These are phyloP conservation scores for Lachnellula suecica DNA, from an alignment of 2,329 filamentous ascomycete genomes.

Conservation along the genomic window DNA sequence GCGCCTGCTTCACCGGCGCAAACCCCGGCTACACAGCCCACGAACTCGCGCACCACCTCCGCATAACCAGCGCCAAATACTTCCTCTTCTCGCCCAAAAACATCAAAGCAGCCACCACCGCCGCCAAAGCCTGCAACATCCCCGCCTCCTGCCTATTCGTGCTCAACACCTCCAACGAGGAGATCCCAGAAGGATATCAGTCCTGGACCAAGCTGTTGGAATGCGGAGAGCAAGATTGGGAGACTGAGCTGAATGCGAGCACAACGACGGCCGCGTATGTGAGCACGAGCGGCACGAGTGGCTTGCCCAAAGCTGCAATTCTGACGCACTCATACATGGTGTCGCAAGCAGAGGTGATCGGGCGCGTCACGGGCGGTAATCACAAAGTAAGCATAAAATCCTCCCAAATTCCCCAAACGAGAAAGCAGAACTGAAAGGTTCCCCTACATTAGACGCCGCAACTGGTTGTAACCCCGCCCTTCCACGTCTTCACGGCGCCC, in stretches of 20 bases:
- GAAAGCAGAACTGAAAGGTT: too few relatives aligned
- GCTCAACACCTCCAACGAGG: not conserved
- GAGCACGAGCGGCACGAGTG: conserved; percentile 56
- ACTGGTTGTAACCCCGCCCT: conserved; percentile 34
- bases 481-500: conserved; percentile 36
- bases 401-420: too few relatives aligned
- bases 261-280: conserved; percentile 39
- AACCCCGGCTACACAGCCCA: conserved; percentile 19
- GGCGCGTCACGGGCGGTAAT: not conserved
- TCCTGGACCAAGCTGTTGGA: conserved; percentile 8
- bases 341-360: conserved; percentile 7
- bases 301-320: conserved; percentile 42
- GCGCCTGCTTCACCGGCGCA: conserved; percentile 19
- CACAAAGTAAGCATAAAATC: conserved; percentile 7
- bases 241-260: not conserved
- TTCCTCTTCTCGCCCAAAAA: conserved; percentile 9
- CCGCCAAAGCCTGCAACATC: conserved; percentile 24
- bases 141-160: not conserved
- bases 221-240: conserved; percentile 4
- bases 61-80: conserved; percentile 13
- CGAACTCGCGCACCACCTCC: conserved; percentile 19
- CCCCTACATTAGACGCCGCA: too few relatives aligned
- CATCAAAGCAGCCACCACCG: conserved; percentile 10
- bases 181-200: not conserved
- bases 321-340: conserved; percentile 25